Evolutionary conservation across 2,329 filamentous ascomycete genomes (phyloP), one percentile per base, ranked within the genome.

Genomic region (Pseudogymnoascus sp.): DNA sequence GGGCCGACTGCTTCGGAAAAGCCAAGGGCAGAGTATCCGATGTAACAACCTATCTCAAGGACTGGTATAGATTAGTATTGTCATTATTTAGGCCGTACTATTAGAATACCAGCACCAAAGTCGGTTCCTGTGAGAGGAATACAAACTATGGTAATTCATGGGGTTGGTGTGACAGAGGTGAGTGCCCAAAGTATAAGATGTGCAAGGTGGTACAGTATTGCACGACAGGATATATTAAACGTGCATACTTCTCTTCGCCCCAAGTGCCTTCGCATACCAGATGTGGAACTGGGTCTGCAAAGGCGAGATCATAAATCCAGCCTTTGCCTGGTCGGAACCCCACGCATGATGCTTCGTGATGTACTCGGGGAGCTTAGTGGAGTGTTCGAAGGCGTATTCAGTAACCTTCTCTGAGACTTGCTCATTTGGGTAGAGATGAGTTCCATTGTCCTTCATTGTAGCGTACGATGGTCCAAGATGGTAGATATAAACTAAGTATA

Each of bases 301-400:
- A n/a, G 64, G 64, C 35, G 65, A 67, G 17, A 68, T 70, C 68
- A 70, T 69, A 41, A 64, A 66, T 40, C 65, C 60, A 24, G 67
- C 60, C 15, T 58, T 64, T 44, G 62, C 62, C n/a, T 69, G 66
- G 15, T 41, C 64, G 21, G 24, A 36, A 33, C 61, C 63, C 61
- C 63, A 65, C 54, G 73, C 74, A 63, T 81, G 77, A 63, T 78
- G 78, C 31, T 74, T 71, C 40, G 70, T 70, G 61, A 81, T 74
- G 63, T 75, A 68, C 61, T 72, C 69, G 3, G 79, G 78, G 39
- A 81, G 68, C 10, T 70, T 64, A 17, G 74, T 73, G 13, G 78
- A 80, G 67, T 78, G 74, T 31, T 68, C 63, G 36, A 73, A 71
- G 15, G 78, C 72, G 67, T 81, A 81, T 10, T 73, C 69, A 11